Base-by-base conservation (phyloP, 2,329 filamentous ascomycete genomes). In the Calonectria crousiana region DNA sequence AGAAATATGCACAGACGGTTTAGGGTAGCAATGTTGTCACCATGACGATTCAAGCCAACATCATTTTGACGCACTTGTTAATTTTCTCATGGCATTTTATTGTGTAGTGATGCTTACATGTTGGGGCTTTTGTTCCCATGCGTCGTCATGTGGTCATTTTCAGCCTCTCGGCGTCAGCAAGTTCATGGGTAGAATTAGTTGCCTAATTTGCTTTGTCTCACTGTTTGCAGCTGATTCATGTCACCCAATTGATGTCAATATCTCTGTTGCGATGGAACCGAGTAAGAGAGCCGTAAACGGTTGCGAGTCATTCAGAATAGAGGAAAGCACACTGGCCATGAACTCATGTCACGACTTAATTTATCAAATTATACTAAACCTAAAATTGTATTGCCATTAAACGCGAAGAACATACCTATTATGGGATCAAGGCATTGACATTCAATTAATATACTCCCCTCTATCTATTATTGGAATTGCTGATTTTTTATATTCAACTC, bases 21-120 rank as follows among this genome's bases (percentile, higher is more conserved):
- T 16, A 62, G 56, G 56, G 56, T 62, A 62, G 56, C 34, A 60
- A 41, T 62, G 26, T 20, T 4, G 38, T 62, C 36, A 62, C 26
- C 36, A n/a, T 62, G 56, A 62, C 34, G 56, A 62, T 62, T 62
- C 56, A 62, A 30, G 56, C 23, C 38, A 62, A 62, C 38, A 6
- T 34, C n/a, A 16, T 9, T 23, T 62, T 62, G 56, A 41, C 16
- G 56, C 56, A 62, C 36, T 23, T 16, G 28, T 38, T 62, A 38
- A 62, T 41, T 62, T 62, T 28, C 56, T 30, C 56, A 62, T 41
- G 56, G 34, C 56, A 62, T 62, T 36, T 41, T 23, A 30, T 41
- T 23, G 34, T 28, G 26, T 20, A 16, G 16, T 20, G 23, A n/a
- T 16, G 23, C 10, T 62, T 41, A 26, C 14, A 8, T 11, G 28